Base-by-base conservation (phyloP, 345 rosid species). In the Sisymbrium altissimum region DNA sequence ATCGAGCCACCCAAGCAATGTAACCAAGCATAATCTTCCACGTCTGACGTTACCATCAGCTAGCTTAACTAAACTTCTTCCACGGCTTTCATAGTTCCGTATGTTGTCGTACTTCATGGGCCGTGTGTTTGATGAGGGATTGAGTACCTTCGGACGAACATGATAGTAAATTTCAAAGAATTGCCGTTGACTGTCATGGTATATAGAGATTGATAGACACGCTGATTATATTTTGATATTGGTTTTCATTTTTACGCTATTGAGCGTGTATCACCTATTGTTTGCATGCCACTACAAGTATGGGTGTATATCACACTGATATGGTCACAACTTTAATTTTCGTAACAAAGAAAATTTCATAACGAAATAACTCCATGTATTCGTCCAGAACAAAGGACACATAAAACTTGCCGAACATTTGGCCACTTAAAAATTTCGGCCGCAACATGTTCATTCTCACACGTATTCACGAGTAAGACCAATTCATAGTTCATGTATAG, bases 381-480 rank as follows among this genome's bases (percentile, higher is more conserved):
- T 23, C n/a, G 32, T 58, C 64, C 59, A 58, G 25, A 23, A 1
- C 25, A 23, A 23, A 23, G 25, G 25, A 23, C 25, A 23, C 25
- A 23, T 23, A 23, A 23, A 23, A 23, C 25, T 23, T 23, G 25
- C 25, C 25, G 25, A 23, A 23, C 3, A 23, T 23, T 23, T 23
- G 36, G 0, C 7, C 12, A 64, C 30, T 44, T 23, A 11, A 11
- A 23, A 56, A 17, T n/a, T 30, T 59, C 36, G 55, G 30, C 55
- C 27, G 21, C 38, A 21, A 67, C 3, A 33, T 50, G 40, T 68
- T 25, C 35, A 41, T 68, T 68, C 78, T 68, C 78, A 75, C 63
- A 74, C 73, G 68, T 49, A 59, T 23, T 50, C 14, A 30, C 60
- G 45, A 59, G 19, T 40, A 50, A 60, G 69, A 75, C 74, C 69